phyloP scores from a whole-genome alignment of 441 rosid genomes.

The Jatropha multifida region DNA sequence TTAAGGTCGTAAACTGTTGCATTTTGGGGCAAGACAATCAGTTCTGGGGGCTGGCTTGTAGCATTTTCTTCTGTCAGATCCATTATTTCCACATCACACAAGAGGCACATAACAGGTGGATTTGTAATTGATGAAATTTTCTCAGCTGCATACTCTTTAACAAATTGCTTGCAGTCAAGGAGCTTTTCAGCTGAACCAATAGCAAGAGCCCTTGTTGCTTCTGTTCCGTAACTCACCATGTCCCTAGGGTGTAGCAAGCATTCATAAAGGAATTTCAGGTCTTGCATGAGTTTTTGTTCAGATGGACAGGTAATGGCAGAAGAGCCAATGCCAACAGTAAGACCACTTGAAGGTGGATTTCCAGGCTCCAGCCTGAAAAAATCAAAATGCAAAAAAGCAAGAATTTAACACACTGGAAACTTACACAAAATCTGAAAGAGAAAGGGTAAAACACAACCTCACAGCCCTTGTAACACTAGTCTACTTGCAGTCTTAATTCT shows the following conservation, averaged over 20 bases:
- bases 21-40: constrained; percentile 36
- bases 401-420: not conserved
- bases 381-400: not conserved
- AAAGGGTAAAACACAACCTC: not conserved
- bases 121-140: constrained; percentile 17
- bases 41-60: constrained; percentile 42
- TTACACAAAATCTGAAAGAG: not conserved
- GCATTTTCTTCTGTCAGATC: constrained; percentile 38
- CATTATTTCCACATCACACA: constrained; percentile 43
- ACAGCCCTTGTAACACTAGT: not conserved
- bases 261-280: constrained; percentile 48
- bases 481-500: not conserved
- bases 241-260: constrained; percentile 43
- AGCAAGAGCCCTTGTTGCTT: constrained; percentile 28
- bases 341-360: constrained; percentile 22
- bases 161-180: constrained; percentile 70
- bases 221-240: constrained; percentile 35
- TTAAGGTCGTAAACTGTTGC: constrained; percentile 61
- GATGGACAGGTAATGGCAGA: constrained; percentile 37
- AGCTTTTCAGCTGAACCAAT: constrained; percentile 49
- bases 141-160: constrained; percentile 48
- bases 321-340: constrained; percentile 16
- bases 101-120: constrained; percentile 30
- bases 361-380: constrained; percentile 51
- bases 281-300: constrained; percentile 44